Percentiles rank a stretch among this genome's conserved stretches.
phyloP scores from a whole-genome alignment of 2,329 filamentous ascomycete species.

The Botrytis porri region DNA sequence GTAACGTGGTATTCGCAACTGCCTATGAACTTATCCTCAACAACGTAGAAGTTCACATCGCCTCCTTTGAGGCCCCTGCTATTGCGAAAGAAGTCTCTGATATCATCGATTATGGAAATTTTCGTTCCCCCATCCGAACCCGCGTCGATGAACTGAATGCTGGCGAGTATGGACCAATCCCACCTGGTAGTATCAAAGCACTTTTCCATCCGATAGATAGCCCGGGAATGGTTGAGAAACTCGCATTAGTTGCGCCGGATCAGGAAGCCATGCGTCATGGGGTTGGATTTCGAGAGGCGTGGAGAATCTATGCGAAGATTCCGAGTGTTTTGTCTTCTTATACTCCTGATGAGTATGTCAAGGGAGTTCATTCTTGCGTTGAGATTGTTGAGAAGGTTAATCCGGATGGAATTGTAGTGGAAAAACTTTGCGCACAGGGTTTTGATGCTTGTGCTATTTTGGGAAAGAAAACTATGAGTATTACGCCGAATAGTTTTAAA shows the following conservation, averaged over 20 bases:
- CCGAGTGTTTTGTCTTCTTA: conserved; percentile 38
- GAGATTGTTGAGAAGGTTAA: conserved; percentile 41
- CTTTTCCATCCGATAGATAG: conserved; percentile 40
- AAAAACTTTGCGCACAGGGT: conserved; percentile 45
- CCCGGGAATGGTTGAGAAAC: conserved; percentile 38
- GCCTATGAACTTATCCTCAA: conserved; percentile 39
- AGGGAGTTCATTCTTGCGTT: conserved; percentile 41
- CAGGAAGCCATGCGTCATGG: conserved; percentile 7
- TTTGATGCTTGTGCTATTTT: conserved; percentile 44
- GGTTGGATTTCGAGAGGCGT: conserved; percentile 2
- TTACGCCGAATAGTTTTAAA: conserved; percentile 47
- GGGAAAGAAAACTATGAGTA: conserved; percentile 39
- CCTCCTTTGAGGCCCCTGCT: conserved; percentile 42
- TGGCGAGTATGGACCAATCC: conserved; percentile 12
- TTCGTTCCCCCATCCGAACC: conserved; percentile 34
- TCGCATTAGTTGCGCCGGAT: conserved; percentile 31
- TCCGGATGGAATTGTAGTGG: conserved; percentile 44
- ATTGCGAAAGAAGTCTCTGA: conserved; percentile 42
- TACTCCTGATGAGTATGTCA: conserved; percentile 42
- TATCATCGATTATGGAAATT: conserved; percentile 15
- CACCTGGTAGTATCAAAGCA: conserved; percentile 22
- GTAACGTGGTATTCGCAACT: conserved; percentile 47
- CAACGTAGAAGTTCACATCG: conserved; percentile 45
- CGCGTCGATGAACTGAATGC: conserved; percentile 20
- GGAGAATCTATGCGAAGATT: conserved; percentile 16